Base-by-base conservation (phyloP, 2,329 filamentous ascomycete species). In the Sclerotiophoma versabilis region DNA sequence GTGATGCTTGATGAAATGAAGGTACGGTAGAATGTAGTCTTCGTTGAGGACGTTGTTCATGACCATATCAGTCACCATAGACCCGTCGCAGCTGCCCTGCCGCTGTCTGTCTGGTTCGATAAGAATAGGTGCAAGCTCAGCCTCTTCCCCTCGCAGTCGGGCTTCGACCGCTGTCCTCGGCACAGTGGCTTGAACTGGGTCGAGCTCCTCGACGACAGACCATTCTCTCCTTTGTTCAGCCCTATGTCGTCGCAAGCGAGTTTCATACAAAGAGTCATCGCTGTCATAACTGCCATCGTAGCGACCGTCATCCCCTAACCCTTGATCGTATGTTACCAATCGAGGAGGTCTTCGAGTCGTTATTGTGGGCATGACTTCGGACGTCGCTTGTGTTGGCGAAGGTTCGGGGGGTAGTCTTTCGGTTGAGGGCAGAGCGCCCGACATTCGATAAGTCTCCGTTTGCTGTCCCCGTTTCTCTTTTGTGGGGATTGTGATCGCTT, bases 1-100 rank as follows among this genome's bases (percentile, higher is more conserved):
- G 50, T 70, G 66, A 14, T 64, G 54, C 49, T 70, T 70, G 43
- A 70, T 63, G 39, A 59, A 59, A 12, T 61, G 53, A 22, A 68
- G 56, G 17, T 58, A 60, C 1, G 66, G 66, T 20, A 67, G n/a
- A 10, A 62, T 45, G 36, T 63, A 60, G 14, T 49, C 36, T 25
- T 49, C 25, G 19, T 66, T 61, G 22, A 58, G 41, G 7, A 57
- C 56, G 15, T 59, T 62, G 14, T 43, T 54, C 59, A 69, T 59
- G n/a, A 65, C 59, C 53, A 62, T 59, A 10, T 58, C 53, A 0
- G 64, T 62, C 0, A 66, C 54, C 36, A 49, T 54, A 15, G 38
- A 56, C 2, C 65, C 65, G 5, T 57, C 51, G 22, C 53, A 57
- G 46, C 66, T 69, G 17, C 66, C 66, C 23, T 60, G 46, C 14